Conservation (phyloP, 768 basidiomycete species). For the Xerocomellus intermedius region DNA sequence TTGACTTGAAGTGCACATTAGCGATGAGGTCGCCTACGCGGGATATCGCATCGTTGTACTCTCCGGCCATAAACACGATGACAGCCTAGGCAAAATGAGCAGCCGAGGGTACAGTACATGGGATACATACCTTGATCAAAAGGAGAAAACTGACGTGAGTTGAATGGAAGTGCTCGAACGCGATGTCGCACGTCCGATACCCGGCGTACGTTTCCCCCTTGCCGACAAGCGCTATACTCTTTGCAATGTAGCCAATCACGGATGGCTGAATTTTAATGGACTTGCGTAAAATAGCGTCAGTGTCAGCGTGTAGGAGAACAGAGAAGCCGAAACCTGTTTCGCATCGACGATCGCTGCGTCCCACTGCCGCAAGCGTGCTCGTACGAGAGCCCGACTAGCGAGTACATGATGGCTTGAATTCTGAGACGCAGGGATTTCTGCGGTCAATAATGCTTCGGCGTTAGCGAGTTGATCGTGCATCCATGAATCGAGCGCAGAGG, state of each 20-base stretch:
- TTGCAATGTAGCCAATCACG: background rate
- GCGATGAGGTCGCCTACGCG: background rate
- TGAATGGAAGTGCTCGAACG: background rate
- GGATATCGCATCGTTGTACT: slow-evolving; percentile 1
- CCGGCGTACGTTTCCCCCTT: too few relatives aligned
- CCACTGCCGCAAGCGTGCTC: background rate
- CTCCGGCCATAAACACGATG: background rate
- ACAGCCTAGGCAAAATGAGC: background rate
- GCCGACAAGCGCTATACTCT: too few relatives aligned
- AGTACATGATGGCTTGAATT: too few relatives aligned
- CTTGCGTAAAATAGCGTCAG: background rate
- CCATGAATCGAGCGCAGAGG: too few relatives aligned
- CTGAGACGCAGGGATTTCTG: too few relatives aligned
- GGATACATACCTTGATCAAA: slow-evolving; percentile 4
- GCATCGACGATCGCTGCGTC: background rate
- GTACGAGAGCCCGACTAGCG: background rate
- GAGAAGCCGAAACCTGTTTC: background rate
- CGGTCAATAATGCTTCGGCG: too few relatives aligned
- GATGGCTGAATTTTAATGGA: background rate
- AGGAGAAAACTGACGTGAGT: background rate
- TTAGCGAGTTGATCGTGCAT: too few relatives aligned
- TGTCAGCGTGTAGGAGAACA: background rate
- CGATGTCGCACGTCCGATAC: slow-evolving; percentile 1
- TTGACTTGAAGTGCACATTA: background rate
- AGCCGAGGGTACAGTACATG: background rate